Base-by-base conservation (phyloP, 148 eudicot species). In the Camellia lanceoleosa region DNA sequence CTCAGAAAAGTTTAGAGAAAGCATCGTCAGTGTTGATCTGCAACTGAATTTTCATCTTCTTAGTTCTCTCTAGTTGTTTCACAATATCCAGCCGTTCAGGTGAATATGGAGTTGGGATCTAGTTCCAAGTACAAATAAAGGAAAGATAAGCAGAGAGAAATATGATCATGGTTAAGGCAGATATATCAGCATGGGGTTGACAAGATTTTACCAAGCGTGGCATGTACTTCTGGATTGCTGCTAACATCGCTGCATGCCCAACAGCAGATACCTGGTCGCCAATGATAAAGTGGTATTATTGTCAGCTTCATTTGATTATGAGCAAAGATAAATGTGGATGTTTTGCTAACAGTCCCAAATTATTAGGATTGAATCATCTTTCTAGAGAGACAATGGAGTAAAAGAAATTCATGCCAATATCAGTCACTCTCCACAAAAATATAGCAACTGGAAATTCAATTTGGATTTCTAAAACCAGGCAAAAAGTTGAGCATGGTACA, bases 161-260 rank as follows among this genome's bases (percentile, higher is more conserved):
- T 4, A n/a, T 7, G 41, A 23, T 44, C 7, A 43, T 7, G 44
- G 6, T 77, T 18, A 51, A 68, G 3, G 68, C 10, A 12, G n/a
- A 67, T 11, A 58, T 52, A 10, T 8, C 10, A 56, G 38, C 51
- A 7, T 44, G 4, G 55, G 55, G 20, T 46, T 9, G 5, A 12
- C 58, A 7, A 65, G 47, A 51, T 43, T 51, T 78, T 84, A 88
- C 90, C 90, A 88, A 47, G 23, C 68, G 47, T 54, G 90, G 90
- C 19, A 80, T 70, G 80, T 88, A 86, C 61, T 81, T 86, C 81
- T 88, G 85, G 78, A 86, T 86, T 63, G 86, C 90, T 42, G 88
- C 88, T 19, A 88, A 79, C 73, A 86, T 80, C 41, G 88, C 90
- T 78, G 90, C 90, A 80, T 88, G 90, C 16, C 90, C 88, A 7